A percentile compares a stretch with the other conserved stretches of the same genome.
These are phyloP conservation scores for Sextonia rubra DNA, from an alignment of 164 flowering plant genomes.

Conservation along the genomic window DNA sequence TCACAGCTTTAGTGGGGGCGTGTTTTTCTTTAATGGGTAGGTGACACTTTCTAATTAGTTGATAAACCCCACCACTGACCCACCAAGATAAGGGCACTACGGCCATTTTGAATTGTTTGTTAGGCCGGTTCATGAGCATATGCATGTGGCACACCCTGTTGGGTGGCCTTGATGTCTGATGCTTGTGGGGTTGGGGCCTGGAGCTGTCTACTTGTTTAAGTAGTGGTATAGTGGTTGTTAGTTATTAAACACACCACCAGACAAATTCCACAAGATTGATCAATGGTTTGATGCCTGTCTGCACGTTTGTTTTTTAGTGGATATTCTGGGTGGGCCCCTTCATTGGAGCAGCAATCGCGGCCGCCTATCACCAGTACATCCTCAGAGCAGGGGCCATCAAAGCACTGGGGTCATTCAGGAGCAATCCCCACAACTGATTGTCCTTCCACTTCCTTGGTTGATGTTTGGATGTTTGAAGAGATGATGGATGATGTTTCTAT, in stretches of 20 bases:
- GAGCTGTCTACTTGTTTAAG: background rate
- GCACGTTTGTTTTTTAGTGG: constrained; percentile 49
- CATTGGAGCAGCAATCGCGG: constrained; percentile 81
- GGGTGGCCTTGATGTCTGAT: background rate
- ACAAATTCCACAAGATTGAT: too few species aligned
- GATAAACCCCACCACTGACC: background rate
- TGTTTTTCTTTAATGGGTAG: too few species aligned
- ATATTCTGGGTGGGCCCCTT: constrained; percentile 97
- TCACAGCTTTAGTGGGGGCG: background rate
- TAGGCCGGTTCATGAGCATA: background rate
- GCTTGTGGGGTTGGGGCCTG: background rate
- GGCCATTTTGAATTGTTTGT: background rate
- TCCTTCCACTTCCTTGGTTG: background rate
- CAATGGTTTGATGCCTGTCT: constrained; percentile 10
- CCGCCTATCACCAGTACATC: constrained; percentile 72
- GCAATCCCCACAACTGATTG: constrained; percentile 34
- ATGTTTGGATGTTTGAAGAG: background rate
- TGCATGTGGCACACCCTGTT: background rate
- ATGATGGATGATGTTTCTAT: background rate
- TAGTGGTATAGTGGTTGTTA: background rate
- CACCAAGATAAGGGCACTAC: background rate
- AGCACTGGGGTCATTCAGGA: constrained; percentile 89
- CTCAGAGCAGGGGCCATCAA: constrained; percentile 85
- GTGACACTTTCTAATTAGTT: background rate
- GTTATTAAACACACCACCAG: background rate